phyloP scores from a whole-genome alignment of 306 rosid genomes.

The Herpetospermum pedunculosum region DNA sequence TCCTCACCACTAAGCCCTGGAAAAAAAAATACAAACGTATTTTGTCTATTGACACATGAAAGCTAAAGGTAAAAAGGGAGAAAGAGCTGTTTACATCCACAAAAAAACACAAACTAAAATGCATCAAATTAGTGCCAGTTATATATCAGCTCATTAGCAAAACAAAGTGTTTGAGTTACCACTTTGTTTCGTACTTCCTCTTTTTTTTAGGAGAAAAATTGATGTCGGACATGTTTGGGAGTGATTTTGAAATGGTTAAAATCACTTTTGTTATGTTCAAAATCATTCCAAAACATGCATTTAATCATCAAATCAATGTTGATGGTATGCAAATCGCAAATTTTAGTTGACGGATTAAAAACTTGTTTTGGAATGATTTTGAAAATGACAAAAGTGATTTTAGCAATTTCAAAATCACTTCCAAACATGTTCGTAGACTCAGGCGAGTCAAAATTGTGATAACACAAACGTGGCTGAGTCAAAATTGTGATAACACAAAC shows the following conservation, averaged over 20 bases:
- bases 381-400: too few species aligned
- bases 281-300: too few species aligned
- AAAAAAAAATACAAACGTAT: neutral
- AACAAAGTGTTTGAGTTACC: neutral
- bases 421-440: too few species aligned
- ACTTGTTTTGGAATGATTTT: too few species aligned
- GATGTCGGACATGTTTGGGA: too few species aligned
- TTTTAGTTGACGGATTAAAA: too few species aligned
- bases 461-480: neutral
- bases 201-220: neutral
- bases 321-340: too few species aligned
- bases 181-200: neutral
- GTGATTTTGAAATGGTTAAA: too few species aligned
- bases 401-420: too few species aligned
- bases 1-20: neutral
- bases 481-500: neutral
- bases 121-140: neutral
- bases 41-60: neutral
- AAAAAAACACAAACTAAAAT: neutral
- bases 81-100: neutral
- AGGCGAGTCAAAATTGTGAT: neutral
- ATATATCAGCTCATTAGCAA: neutral
- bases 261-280: too few species aligned
- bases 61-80: neutral
- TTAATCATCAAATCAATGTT: too few species aligned